A percentile compares a stretch with the other conserved stretches of the same genome.
These are phyloP conservation scores for Tricholoma sp. DNA, from an alignment of 768 basidiomycete genomes.

Conservation along the genomic window DNA sequence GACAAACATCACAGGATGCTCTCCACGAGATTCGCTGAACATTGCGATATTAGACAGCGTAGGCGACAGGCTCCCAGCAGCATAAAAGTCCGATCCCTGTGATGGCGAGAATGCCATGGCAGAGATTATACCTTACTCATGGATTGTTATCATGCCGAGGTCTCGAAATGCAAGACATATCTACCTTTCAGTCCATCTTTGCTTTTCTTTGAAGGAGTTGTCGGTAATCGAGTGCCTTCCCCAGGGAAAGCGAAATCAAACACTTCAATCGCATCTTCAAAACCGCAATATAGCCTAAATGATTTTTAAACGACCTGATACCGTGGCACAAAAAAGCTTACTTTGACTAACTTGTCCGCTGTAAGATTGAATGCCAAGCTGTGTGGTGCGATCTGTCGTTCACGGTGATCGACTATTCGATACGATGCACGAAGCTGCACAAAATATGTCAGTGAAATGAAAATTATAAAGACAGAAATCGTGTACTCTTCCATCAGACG, in stretches of 20 bases:
- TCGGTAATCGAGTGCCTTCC: slow-evolving; percentile 17
- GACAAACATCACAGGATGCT: slow-evolving; percentile 56
- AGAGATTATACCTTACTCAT: slow-evolving; percentile 74
- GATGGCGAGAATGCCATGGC: slow-evolving; percentile 71
- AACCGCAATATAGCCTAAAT: slow-evolving; percentile 20
- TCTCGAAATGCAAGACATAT: not conserved
- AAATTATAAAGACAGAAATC: not conserved
- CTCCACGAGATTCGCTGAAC: slow-evolving; percentile 55
- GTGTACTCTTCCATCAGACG: slow-evolving; percentile 64
- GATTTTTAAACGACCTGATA: slow-evolving; percentile 23
- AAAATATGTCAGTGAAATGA: not conserved
- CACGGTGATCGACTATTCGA: slow-evolving; percentile 88
- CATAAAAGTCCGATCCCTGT: slow-evolving; percentile 61
- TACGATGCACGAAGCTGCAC: slow-evolving; percentile 88
- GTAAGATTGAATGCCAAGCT: slow-evolving; percentile 72
- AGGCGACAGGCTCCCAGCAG: slow-evolving; percentile 70
- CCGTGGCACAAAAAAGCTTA: not conserved
- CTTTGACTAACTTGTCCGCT: slow-evolving; percentile 49
- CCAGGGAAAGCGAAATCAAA: slow-evolving; percentile 19
- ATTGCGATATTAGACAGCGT: slow-evolving; percentile 56
- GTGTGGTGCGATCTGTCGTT: slow-evolving; percentile 85
- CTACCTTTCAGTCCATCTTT: slow-evolving; percentile 85
- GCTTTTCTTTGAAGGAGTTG: slow-evolving; percentile 21
- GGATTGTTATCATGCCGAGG: not conserved
- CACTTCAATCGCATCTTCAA: slow-evolving; percentile 25